Conservation (phyloP, 192 early-diverging fungal species). For the Backusella sp. region DNA sequence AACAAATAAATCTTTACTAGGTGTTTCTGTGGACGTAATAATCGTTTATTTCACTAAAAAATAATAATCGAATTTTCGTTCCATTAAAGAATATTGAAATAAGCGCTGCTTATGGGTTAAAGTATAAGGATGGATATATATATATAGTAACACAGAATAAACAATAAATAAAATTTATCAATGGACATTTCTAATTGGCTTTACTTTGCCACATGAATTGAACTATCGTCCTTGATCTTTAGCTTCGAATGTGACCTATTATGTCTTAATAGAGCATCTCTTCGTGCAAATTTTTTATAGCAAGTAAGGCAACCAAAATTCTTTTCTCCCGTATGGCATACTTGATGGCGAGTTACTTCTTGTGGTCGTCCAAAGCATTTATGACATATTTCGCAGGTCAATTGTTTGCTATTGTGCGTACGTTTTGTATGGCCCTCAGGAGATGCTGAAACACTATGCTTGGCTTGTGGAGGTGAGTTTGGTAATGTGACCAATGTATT, state of each 20-base stretch:
- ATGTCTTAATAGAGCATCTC: conserved; percentile 1
- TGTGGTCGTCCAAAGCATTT: not conserved
- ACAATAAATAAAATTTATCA: not conserved
- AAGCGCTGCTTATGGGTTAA: not conserved
- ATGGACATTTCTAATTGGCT: not conserved
- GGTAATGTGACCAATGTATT: not conserved
- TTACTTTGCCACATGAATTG: not conserved
- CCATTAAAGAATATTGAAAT: not conserved
- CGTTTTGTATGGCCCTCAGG: not conserved
- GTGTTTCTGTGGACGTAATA: not conserved
- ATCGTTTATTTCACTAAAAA: not conserved
- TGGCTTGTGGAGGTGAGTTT: not conserved
- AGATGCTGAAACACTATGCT: not conserved
- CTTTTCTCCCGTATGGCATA: not conserved
- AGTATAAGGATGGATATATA: not conserved
- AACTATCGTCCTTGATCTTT: not conserved
- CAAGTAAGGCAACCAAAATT: not conserved
- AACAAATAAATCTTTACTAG: not conserved
- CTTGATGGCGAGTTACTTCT: not conserved
- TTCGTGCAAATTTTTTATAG: not conserved
- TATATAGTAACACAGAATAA: not conserved
- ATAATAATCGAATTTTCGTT: not conserved
- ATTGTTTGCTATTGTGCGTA: not conserved
- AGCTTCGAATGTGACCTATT: not conserved
- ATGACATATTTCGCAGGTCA: not conserved